Percentiles rank a stretch among this genome's conserved stretches.
Evolutionary conservation across 1,284 basidiomycete species (phyloP).

Genomic region (Coniophora puteana): DNA sequence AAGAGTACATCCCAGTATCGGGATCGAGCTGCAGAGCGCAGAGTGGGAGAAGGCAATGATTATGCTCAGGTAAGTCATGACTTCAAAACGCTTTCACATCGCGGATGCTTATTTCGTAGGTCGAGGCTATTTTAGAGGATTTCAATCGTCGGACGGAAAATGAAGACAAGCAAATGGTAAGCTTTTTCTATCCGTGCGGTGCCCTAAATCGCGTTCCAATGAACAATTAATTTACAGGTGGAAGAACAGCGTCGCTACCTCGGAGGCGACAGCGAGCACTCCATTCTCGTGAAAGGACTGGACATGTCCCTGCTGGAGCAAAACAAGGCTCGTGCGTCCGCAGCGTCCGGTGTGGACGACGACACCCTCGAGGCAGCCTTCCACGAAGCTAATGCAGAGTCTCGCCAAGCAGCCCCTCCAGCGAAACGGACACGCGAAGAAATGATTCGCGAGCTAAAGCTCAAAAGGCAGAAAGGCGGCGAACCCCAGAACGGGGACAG

Average conservation of each 20-base stretch:
- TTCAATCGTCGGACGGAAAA: conserved; percentile 66
- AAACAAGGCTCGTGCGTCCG: conserved; percentile 63
- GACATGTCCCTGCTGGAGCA: conserved; percentile 85
- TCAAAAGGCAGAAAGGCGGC: conserved; percentile 40
- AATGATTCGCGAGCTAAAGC: conserved; percentile 70
- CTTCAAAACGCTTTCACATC: background rate
- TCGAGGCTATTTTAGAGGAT: conserved; percentile 77
- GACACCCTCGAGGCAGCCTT: conserved; percentile 78
- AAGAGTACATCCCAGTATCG: conserved; percentile 57
- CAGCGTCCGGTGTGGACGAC: conserved; percentile 59
- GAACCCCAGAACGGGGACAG: conserved; percentile 16
- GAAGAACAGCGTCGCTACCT: conserved; percentile 78
- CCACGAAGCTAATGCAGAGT: conserved; percentile 31
- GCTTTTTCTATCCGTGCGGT: conserved; percentile 18
- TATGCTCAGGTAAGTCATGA: conserved; percentile 54
- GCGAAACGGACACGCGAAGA: conserved; percentile 74
- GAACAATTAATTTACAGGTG: conserved; percentile 39
- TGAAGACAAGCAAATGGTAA: conserved; percentile 56
- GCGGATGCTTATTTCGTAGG: conserved; percentile 34
- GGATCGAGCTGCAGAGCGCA: conserved; percentile 67
- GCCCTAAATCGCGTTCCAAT: background rate
- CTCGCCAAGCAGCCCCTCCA: conserved; percentile 24
- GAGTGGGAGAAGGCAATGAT: conserved; percentile 59
- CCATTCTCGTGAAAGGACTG: conserved; percentile 87
- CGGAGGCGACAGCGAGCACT: conserved; percentile 85